Evolutionary conservation across 139 green algal genomes (phyloP).

Genomic region (Haematococcus sp.): DNA sequence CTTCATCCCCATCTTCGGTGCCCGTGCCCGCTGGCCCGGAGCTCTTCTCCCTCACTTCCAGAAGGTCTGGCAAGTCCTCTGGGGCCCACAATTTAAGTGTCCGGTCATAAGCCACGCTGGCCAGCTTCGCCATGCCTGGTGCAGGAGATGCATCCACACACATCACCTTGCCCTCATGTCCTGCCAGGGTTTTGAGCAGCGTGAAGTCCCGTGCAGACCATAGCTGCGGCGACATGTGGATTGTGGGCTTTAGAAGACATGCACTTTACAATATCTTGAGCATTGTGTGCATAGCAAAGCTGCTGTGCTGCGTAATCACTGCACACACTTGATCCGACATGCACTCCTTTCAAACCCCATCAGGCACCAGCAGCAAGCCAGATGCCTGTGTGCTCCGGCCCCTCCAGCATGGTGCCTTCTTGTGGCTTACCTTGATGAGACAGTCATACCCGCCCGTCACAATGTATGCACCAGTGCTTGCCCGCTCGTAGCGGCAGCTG

Average conservation of each 20-base stretch:
- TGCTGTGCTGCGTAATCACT: too few species aligned
- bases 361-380: too few species aligned
- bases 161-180: conserved; percentile 95
- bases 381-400: too few species aligned
- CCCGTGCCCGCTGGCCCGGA: background rate
- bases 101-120: conserved; percentile 75
- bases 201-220: conserved; percentile 65
- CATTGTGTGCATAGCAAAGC: too few species aligned
- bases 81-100: conserved; percentile 86
- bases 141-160: conserved; percentile 51
- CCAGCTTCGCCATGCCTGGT: conserved; percentile 42
- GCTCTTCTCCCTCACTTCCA: too few species aligned
- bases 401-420: too few species aligned
- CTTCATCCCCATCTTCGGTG: too few species aligned
- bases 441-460: conserved; percentile 79
- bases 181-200: conserved; percentile 74
- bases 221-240: conserved; percentile 37
- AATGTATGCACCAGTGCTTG: conserved; percentile 62
- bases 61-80: conserved; percentile 18
- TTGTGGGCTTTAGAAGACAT: too few species aligned
- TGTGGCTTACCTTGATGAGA: conserved; percentile 58
- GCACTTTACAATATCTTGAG: too few species aligned
- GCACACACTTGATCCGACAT: too few species aligned
- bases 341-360: too few species aligned
- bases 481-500: conserved; percentile 26